Evolutionary conservation across 495 filamentous ascomycete species (phyloP), one percentile per base, ranked within the genome.

Genomic region (Parathielavia hyrcaniae): DNA sequence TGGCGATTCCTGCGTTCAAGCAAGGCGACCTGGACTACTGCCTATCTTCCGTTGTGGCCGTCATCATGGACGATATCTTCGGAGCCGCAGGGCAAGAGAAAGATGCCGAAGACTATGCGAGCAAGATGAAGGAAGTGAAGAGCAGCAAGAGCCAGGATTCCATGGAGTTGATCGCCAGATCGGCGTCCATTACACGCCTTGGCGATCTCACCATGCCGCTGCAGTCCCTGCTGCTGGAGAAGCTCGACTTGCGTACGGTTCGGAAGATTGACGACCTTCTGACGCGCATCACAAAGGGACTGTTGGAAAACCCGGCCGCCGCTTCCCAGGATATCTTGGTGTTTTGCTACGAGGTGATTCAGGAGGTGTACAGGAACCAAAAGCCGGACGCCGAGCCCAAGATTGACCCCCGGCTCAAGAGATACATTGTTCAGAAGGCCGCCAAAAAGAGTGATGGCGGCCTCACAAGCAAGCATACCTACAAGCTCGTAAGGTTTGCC

Each of bases 21-120:
- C 85, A 89, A 12, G 93, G 93, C 17, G 89, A 89, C 58, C 73
- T 97, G 43, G 90, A 99, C 62, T 91, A 96, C 64, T 97, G 91
- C 68, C 73, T 97, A 35, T 70, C 75, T 5, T 78, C 89, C 17
- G 83, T 97, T 41, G 82, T 90, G 44, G 77, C 83, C 5, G 81
- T 99, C 43, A 86, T 97, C 51, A 95, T 97, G 89, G 93, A 99
- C 63, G 95, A 97, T 67, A 95, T 91, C 13, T 99, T 99, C 68
- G 93, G 93, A 17, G 84, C 82, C n/a, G 84, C 86, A n/a, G 93
- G 93, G 14, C 85, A 93, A 73, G 93, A 99, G 65, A 99, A 99
- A 68, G 93, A 99, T 63, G 91, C 92, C 0, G 91, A 92, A 62
- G 93, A 91, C 44, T 99, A 99, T 67, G 82, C 86, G 55, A 96